Evolutionary conservation across 441 rosid genomes (phyloP).

Genomic region (Flueggea neowawraea): DNA sequence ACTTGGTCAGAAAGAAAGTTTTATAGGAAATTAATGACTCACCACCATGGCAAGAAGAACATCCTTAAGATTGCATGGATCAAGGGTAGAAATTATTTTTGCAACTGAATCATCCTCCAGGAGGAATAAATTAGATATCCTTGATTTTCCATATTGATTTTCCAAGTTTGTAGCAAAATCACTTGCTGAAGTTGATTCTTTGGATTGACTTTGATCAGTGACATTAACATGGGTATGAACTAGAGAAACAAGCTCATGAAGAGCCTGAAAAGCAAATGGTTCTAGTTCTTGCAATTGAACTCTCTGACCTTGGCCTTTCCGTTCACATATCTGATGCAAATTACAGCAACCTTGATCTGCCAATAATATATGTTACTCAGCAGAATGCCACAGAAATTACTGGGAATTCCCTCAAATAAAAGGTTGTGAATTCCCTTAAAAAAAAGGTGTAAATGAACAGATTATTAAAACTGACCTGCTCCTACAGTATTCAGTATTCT

Average conservation of each 20-base stretch:
- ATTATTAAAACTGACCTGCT: slow-evolving; percentile 26
- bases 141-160: slow-evolving; percentile 21
- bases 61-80: slow-evolving; percentile 45
- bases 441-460: slow-evolving; percentile 7
- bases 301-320: slow-evolving; percentile 24
- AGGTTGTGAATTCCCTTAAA: slow-evolving; percentile 17
- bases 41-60: slow-evolving; percentile 74
- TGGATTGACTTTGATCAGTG: slow-evolving; percentile 31
- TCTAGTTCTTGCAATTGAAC: slow-evolving; percentile 44
- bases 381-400: slow-evolving; percentile 8
- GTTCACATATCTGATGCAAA: slow-evolving; percentile 20
- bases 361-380: slow-evolving; percentile 14
- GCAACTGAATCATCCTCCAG: slow-evolving; percentile 78
- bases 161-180: slow-evolving; percentile 25
- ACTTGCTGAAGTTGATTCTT: slow-evolving; percentile 28
- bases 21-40: slow-evolving; percentile 24
- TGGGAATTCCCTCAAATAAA: not conserved
- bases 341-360: slow-evolving; percentile 33
- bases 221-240: slow-evolving; percentile 63
- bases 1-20: slow-evolving; percentile 2
- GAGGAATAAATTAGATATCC: slow-evolving; percentile 22
- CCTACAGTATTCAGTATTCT: slow-evolving; percentile 16
- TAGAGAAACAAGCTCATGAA: slow-evolving; percentile 69
- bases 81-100: slow-evolving; percentile 56
- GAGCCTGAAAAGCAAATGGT: slow-evolving; percentile 50